Evolutionary conservation across 306 rosid species (phyloP).

Genomic region (Fagus sylvatica): DNA sequence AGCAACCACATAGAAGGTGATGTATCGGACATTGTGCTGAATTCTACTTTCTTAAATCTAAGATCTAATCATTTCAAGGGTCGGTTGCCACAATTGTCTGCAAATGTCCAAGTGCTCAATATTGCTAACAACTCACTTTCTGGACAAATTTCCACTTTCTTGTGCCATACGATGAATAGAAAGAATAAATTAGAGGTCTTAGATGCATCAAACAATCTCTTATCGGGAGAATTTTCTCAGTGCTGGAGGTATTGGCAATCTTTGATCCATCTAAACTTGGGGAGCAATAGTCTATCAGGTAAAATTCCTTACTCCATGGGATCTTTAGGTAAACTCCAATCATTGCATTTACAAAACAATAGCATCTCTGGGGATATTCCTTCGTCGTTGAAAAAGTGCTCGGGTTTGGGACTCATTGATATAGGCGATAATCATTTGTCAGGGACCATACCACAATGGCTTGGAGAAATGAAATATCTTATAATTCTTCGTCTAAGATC

Average conservation of each 20-base stretch:
- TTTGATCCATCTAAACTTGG: slow-evolving; percentile 38
- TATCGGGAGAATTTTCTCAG: slow-evolving; percentile 21
- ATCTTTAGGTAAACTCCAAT: slow-evolving; percentile 15
- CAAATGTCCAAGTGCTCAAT: no score
- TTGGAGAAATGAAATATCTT: slow-evolving; percentile 7
- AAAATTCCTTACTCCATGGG: slow-evolving; percentile 26
- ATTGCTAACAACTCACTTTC: no score
- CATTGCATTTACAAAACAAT: slow-evolving; percentile 25
- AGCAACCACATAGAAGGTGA: slow-evolving; percentile 9
- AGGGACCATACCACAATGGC: background rate
- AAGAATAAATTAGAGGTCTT: no score
- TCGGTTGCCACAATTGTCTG: background rate
- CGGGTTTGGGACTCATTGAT: slow-evolving; percentile 25
- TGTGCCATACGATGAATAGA: no score
- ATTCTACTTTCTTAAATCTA: no score
- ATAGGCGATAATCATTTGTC: slow-evolving; percentile 32
- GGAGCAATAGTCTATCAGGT: slow-evolving; percentile 25
- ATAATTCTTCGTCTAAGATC: slow-evolving; percentile 33
- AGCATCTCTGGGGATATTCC: slow-evolving; percentile 15
- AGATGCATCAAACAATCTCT: background rate
- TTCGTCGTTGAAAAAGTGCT: slow-evolving; percentile 23
- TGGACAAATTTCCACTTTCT: no score
- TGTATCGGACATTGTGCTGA: background rate
- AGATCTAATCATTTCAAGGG: no score
- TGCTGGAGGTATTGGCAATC: slow-evolving; percentile 34